Conservation (phyloP, 352 stramenopile species). For the Phytopythium litorale region DNA sequence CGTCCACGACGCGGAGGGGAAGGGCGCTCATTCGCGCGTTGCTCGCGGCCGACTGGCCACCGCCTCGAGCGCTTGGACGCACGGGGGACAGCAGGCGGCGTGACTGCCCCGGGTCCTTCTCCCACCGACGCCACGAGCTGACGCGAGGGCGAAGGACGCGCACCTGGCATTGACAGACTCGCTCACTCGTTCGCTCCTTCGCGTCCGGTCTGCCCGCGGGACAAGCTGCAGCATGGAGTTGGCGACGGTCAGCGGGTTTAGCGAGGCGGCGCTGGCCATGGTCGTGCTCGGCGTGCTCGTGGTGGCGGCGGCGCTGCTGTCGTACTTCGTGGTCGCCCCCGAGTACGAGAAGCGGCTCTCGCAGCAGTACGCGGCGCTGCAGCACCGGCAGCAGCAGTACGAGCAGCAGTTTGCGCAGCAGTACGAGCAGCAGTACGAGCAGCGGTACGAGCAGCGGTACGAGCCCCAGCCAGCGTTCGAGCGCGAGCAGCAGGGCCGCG, state of each 20-base stretch:
- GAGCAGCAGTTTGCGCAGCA: constrained; percentile 16
- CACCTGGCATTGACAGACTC: neutral
- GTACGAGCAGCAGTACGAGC: too few species aligned
- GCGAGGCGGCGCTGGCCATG: neutral
- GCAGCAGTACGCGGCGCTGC: constrained; percentile 34
- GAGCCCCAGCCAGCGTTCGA: too few species aligned
- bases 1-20: neutral
- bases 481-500: too few species aligned
- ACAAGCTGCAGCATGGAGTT: too few species aligned
- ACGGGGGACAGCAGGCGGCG: neutral
- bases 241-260: neutral
- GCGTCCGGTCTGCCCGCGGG: too few species aligned
- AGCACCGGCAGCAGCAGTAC: constrained; percentile 39
- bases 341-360: constrained; percentile 73
- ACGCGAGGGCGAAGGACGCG: too few species aligned
- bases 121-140: too few species aligned
- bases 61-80: neutral
- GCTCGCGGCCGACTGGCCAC: neutral
- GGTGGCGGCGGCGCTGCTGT: constrained; percentile 58
- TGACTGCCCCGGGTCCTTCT: neutral
- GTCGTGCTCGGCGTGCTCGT: constrained; percentile 43
- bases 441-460: too few species aligned
- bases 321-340: constrained; percentile 74
- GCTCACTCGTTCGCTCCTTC: neutral
- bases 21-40: neutral